Base-by-base conservation (phyloP, 164 flowering plant species). In the Annona cherimola region DNA sequence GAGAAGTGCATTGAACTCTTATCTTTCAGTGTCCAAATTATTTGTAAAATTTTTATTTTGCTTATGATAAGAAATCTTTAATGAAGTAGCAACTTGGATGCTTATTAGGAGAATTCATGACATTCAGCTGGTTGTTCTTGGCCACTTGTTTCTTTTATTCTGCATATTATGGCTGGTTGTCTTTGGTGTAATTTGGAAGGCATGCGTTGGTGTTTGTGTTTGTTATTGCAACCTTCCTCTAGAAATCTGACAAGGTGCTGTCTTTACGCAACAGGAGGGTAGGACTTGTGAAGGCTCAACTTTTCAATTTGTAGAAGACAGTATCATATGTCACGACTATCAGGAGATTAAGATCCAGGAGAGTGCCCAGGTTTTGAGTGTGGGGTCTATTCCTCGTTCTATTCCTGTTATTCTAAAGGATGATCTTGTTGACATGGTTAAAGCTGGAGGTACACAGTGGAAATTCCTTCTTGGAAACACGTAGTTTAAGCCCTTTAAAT, bases 341-440 rank as follows among this genome's bases (percentile, higher is more conserved):
- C 99, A 96, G 76, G 99, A 96, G 81, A 96, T 96, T 54, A 96
- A 93, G 83, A 91, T 96, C 69, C 99, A 96, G 84, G 99, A 96
- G 82, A 93, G 83, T 69, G 83, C 93, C 4, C 98, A 96, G 66
- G 86, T 92, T 42, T 75, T 96, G 81, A 95, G 90, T 69, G 96
- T 96, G 78, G 99, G 99, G 66, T 93, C 97, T 14, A 91, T 96
- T 75, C 99, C 99, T 72, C 97, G 99, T 55, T 96, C 99, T 67
- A 89, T 96, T 76, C 87, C 84, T 74, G 79, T 90, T 59, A 79
- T 96, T 79, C 77, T 96, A 69, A 86, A 81, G 83, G 96, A 96
- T 82, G 99, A 96, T 84, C 97, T 93, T 72, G 99, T 96, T 78
- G 99, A 96, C 73, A 81, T 79, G 68, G 97, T 92, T 77, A 96